Conservation (phyloP, 2,329 filamentous ascomycete species). For the Thielaviopsis ethacetica region DNA sequence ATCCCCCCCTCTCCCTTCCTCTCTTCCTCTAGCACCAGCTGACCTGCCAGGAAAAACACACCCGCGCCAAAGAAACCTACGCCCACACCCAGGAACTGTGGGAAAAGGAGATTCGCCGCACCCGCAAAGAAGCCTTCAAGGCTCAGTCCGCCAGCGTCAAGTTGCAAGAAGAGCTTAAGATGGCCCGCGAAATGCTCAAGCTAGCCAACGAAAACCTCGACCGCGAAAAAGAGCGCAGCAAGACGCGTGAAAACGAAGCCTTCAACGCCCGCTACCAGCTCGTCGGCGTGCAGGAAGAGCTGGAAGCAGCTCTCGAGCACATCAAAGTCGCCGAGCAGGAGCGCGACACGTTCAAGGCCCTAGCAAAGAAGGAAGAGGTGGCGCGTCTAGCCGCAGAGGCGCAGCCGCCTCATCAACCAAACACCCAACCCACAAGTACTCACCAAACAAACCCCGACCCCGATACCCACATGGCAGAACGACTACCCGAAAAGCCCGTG, state of each 20-base stretch:
- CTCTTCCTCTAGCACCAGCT: too few relatives aligned
- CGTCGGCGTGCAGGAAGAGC: constrained; percentile 47
- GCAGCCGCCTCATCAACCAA: constrained; percentile 22
- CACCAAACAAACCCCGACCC: background rate
- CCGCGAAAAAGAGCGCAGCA: constrained; percentile 44
- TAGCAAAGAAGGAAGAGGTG: constrained; percentile 57
- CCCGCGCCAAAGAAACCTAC: constrained; percentile 52
- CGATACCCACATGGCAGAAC: background rate
- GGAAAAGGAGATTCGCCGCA: constrained; percentile 57
- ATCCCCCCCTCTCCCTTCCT: too few relatives aligned
- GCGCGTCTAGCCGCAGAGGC: constrained; percentile 52
- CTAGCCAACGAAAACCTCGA: constrained; percentile 42
- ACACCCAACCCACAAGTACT: constrained; percentile 33
- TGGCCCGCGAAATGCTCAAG: constrained; percentile 36
- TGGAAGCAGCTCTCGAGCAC: constrained; percentile 45
- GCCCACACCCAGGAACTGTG: constrained; percentile 49
- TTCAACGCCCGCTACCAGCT: constrained; percentile 51
- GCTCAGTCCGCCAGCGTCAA: constrained; percentile 53
- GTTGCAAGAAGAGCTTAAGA: constrained; percentile 57
- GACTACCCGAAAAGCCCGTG: constrained; percentile 13
- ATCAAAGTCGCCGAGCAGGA: constrained; percentile 55
- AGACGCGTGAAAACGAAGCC: constrained; percentile 49
- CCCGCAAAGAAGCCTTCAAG: constrained; percentile 59
- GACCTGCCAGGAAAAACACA: constrained; percentile 45
- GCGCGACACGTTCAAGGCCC: constrained; percentile 56